Evolutionary conservation across 2,329 filamentous ascomycete species (phyloP), one percentile per base, ranked within the genome.

Genomic region (Magnaporthiopsis poae): DNA sequence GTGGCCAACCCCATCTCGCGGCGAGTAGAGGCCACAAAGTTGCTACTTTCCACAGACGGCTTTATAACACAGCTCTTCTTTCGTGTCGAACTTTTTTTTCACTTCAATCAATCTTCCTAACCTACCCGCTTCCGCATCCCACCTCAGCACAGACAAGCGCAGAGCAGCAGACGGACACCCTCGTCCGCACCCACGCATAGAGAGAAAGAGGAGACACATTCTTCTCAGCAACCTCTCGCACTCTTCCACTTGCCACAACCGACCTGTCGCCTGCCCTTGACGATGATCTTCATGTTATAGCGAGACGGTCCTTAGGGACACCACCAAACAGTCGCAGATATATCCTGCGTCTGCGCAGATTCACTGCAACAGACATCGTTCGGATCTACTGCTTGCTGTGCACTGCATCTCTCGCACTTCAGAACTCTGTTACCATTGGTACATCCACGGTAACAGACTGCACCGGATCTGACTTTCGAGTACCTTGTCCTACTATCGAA

Each of bases 301-400:
- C 73, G 70, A 66, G 65, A 73, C 77, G 72, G 79, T 81, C 79
- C 79, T 74, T 76, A 79, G 79, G 79, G 79, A 80, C 79, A 76
- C 76, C 69, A 67, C 59, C 66, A 46, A 46, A 64, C 68, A 67
- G 64, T 25, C 46, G 46, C 21, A 21, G 21, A 56, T 56, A 63
- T 64, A 27, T 25, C 25, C 13, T 11, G 12, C 60, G 31, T 31
- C 60, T 21, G 31, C 60, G 15, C 31, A 18, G 60, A 12, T 27
- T 18, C 27, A 21, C 60, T 15, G 31, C 60, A 31, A 61, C 60
- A 5, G 60, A 25, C 59, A 21, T 52, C 18, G 18, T 11, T 21
- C 46, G n/a, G 46, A 21, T 4, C 46, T 56, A 21, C 46, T 25
- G 46, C 9, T 56, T 56, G 46, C 21, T 8, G 21, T 11, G 21